Evolutionary conservation across 1,139 yeast genomes (phyloP).

Genomic region (Yamadazyma mexicana): DNA sequence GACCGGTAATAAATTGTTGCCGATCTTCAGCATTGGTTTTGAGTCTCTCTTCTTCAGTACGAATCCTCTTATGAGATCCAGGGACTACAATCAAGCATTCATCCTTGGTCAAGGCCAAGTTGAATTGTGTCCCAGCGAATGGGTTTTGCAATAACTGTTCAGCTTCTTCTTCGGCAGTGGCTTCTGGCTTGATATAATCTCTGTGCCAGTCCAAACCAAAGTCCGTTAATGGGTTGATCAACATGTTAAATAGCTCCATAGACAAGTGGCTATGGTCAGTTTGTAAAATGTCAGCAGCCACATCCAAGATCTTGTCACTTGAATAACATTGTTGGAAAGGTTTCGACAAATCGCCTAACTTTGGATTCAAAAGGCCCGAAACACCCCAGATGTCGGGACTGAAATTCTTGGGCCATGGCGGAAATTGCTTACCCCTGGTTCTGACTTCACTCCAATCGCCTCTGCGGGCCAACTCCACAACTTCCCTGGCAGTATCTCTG

Average conservation of each 20-base stretch:
- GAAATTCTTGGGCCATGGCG: conserved; percentile 59
- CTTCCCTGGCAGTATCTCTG: conserved; percentile 37
- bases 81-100: conserved; percentile 54
- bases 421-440: conserved; percentile 57
- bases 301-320: conserved; percentile 38
- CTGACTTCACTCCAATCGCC: conserved; percentile 56
- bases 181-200: conserved; percentile 54
- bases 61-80: conserved; percentile 47
- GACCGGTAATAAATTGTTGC: conserved; percentile 40
- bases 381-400: conserved; percentile 62
- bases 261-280: conserved; percentile 35
- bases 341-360: conserved; percentile 35
- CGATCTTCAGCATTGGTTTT: conserved; percentile 36
- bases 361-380: conserved; percentile 52
- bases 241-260: conserved; percentile 59
- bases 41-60: conserved; percentile 48
- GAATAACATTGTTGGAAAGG: conserved; percentile 50
- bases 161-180: conserved; percentile 46
- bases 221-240: conserved; percentile 56
- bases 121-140: conserved; percentile 56
- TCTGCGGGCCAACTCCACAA: conserved; percentile 46
- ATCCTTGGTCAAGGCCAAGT: conserved; percentile 52
- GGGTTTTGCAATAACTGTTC: conserved; percentile 39
- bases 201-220: conserved; percentile 61
- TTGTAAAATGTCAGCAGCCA: conserved; percentile 49